These are phyloP conservation scores for Euphorbia lathyris DNA, from an alignment of 345 rosid species.

Conservation along the genomic window DNA sequence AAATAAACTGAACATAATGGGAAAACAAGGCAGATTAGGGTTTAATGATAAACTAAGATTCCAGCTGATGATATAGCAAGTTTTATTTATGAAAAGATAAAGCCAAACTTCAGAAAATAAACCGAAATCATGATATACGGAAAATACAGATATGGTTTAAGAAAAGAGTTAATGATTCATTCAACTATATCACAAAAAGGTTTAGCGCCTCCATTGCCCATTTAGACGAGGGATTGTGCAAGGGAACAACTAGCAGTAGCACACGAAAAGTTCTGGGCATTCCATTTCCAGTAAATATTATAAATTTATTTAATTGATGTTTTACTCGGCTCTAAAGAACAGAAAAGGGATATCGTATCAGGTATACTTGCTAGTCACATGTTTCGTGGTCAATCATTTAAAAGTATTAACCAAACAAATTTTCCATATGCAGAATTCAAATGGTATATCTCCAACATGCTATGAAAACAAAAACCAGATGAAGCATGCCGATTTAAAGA, in stretches of 20 bases:
- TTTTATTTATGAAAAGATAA: not conserved
- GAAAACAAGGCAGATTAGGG: not conserved
- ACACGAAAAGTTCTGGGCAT: not conserved
- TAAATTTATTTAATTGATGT: not conserved
- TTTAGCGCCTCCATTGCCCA: not conserved
- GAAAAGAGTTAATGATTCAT: not conserved
- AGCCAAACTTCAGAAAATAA: too few species aligned
- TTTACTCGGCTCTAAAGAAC: not conserved
- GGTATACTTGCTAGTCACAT: not conserved
- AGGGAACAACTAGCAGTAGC: not conserved
- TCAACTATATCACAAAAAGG: not conserved
- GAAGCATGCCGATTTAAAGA: not conserved
- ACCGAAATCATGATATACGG: too few species aligned
- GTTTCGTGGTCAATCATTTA: too few species aligned
- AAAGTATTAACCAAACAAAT: not conserved
- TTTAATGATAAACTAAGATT: not conserved
- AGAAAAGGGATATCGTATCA: not conserved
- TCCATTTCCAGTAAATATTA: not conserved
- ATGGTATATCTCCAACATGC: not conserved
- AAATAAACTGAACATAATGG: not conserved
- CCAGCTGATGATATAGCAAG: not conserved
- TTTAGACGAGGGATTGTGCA: not conserved
- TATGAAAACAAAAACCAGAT: not conserved
- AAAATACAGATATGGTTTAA: not conserved
- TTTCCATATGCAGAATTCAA: not conserved